Percentiles rank a stretch among this genome's conserved stretches.
Conservation (phyloP, 495 filamentous ascomycete genomes). For the Aspergillus affinis region DNA sequence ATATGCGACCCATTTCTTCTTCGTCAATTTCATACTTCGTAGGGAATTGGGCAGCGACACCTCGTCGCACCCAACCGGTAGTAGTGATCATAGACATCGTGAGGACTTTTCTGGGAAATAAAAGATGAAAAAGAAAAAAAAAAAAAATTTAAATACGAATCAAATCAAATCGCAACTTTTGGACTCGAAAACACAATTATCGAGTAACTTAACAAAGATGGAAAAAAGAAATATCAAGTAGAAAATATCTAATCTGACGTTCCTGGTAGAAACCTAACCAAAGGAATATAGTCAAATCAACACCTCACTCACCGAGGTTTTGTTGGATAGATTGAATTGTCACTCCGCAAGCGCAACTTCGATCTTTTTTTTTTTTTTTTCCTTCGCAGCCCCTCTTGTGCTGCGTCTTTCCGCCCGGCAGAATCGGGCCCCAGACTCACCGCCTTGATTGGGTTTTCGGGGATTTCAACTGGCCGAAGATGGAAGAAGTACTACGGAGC, state of each 20-base stretch:
- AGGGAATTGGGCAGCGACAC: slow-evolving; percentile 89
- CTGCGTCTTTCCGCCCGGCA: slow-evolving; percentile 35
- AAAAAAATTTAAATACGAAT: not conserved
- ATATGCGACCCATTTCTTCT: slow-evolving; percentile 87
- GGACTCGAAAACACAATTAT: not conserved
- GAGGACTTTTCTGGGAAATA: slow-evolving; percentile 10
- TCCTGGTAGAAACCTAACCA: too few relatives aligned
- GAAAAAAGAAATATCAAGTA: not conserved
- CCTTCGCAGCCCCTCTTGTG: slow-evolving; percentile 16
- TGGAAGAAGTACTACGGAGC: too few relatives aligned
- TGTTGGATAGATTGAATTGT: not conserved
- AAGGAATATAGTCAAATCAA: not conserved
- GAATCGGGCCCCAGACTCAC: slow-evolving; percentile 30
- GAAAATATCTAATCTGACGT: not conserved
- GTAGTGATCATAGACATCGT: slow-evolving; percentile 91
- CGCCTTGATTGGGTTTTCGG: slow-evolving; percentile 21
- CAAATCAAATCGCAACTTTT: slow-evolving; percentile 2
- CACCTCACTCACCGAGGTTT: not conserved
- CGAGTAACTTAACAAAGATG: not conserved
- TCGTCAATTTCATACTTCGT: slow-evolving; percentile 90
- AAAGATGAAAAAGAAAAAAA: slow-evolving; percentile 5
- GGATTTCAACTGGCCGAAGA: slow-evolving; percentile 7
- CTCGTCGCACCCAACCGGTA: slow-evolving; percentile 89
- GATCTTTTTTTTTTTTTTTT: slow-evolving; percentile 29
- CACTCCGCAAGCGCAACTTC: not conserved